These are phyloP conservation scores for Hyaloscypha hepaticicola DNA, from an alignment of 495 filamentous ascomycete species.

Conservation along the genomic window DNA sequence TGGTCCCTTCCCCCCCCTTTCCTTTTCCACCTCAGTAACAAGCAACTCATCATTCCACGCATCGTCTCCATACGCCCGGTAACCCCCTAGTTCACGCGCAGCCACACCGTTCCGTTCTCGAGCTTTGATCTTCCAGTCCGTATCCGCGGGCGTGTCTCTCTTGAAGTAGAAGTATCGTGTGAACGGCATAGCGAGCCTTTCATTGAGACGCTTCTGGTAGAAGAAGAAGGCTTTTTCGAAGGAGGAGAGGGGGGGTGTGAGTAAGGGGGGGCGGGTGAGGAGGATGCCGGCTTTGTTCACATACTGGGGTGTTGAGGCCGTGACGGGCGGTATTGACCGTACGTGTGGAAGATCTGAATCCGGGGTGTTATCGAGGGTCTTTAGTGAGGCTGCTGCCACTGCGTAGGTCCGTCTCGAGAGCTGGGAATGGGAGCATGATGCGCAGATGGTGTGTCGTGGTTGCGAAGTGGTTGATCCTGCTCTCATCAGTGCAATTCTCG, in stretches of 20 bases:
- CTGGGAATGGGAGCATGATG: conserved; percentile 32
- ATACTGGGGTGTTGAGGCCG: conserved; percentile 43
- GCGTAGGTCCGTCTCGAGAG: conserved; percentile 31
- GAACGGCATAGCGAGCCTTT: conserved; percentile 87
- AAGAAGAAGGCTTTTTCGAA: conserved; percentile 94
- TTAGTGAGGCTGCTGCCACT: conserved; percentile 20
- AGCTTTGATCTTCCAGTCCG: conserved; percentile 89
- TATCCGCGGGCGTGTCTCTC: conserved; percentile 76
- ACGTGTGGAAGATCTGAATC: conserved; percentile 15
- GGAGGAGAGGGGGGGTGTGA: conserved; percentile 77
- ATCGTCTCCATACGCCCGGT: conserved; percentile 71
- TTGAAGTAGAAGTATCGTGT: conserved; percentile 95
- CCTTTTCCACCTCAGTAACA: conserved; percentile 35
- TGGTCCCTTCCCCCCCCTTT: not conserved
- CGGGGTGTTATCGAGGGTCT: conserved; percentile 22
- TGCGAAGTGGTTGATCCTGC: conserved; percentile 20
- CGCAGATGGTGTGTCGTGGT: conserved; percentile 22
- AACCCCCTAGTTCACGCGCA: conserved; percentile 81
- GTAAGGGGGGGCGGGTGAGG: conserved; percentile 81
- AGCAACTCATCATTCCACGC: conserved; percentile 94
- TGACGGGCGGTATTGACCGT: conserved; percentile 29
- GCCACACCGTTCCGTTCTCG: conserved; percentile 66
- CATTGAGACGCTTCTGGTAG: conserved; percentile 96
- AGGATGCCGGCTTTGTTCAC: conserved; percentile 75
- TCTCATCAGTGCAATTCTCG: conserved; percentile 36